Conservation (phyloP, 169 alveolate species). For the Plasmodium adleri region DNA sequence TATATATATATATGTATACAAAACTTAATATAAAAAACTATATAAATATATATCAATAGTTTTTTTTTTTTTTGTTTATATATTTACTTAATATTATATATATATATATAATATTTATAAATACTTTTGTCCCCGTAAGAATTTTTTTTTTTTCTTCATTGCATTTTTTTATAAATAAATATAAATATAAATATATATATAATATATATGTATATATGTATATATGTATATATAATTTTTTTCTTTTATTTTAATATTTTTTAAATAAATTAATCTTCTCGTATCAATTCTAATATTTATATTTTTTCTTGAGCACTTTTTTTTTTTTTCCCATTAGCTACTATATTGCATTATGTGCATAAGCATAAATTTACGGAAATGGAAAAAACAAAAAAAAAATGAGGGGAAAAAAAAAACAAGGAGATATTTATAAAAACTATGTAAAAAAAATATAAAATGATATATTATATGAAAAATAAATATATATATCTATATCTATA, state of each 20-base stretch:
- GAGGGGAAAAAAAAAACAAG: conserved; percentile 1
- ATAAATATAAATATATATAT: conserved; percentile 4
- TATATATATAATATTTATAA: no score
- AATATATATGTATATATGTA: not conserved
- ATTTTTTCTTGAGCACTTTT: conserved; percentile 33
- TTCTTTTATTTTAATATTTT: not conserved
- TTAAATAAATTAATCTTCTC: conserved; percentile 4
- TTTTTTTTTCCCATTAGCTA: conserved; percentile 19
- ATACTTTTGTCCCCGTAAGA: no score
- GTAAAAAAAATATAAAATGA: no score
- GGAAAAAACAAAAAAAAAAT: conserved; percentile 4
- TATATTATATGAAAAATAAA: no score
- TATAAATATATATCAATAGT: no score
- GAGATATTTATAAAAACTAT: no score
- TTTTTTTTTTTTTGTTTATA: no score
- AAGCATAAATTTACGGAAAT: conserved; percentile 16
- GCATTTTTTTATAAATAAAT: not conserved
- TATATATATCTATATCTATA: no score
- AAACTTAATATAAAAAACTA: no score
- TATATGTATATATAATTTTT: not conserved
- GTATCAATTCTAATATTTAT: conserved; percentile 15
- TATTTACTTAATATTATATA: no score
- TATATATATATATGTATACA: no score
- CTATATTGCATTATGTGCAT: conserved; percentile 14
- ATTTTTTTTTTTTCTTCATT: no score